These are phyloP conservation scores for Colletotrichum kahawae DNA, from an alignment of 2,329 filamentous ascomycete species.

Conservation along the genomic window DNA sequence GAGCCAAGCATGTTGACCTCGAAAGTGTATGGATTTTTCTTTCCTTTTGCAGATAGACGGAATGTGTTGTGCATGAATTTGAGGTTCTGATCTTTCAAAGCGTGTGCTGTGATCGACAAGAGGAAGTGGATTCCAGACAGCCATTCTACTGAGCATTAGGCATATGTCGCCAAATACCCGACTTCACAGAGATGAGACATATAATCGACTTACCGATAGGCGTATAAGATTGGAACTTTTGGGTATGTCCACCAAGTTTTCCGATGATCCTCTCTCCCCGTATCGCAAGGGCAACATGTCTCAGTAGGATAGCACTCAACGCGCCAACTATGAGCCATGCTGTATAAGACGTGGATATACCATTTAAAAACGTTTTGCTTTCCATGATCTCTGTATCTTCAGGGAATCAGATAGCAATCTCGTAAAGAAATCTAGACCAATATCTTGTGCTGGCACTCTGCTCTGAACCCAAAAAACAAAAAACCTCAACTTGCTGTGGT, in stretches of 20 bases:
- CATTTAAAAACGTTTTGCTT: background rate
- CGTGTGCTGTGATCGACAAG: background rate
- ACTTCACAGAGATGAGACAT: background rate
- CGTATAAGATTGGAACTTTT: background rate
- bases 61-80: background rate
- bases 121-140: background rate
- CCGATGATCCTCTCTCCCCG: background rate
- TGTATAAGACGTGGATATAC: background rate
- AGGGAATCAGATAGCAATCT: background rate
- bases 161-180: background rate
- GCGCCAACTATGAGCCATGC: background rate
- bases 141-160: background rate
- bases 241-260: background rate
- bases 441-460: background rate
- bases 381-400: background rate
- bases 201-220: background rate
- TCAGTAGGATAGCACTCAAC: background rate
- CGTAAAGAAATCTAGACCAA: background rate
- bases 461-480: background rate
- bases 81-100: background rate
- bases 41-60: background rate
- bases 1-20: background rate
- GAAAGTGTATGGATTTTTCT: background rate
- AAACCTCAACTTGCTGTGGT: background rate
- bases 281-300: background rate